phyloP scores from a whole-genome alignment of 1,139 yeast species.

The Saccharomyces hybrid region DNA sequence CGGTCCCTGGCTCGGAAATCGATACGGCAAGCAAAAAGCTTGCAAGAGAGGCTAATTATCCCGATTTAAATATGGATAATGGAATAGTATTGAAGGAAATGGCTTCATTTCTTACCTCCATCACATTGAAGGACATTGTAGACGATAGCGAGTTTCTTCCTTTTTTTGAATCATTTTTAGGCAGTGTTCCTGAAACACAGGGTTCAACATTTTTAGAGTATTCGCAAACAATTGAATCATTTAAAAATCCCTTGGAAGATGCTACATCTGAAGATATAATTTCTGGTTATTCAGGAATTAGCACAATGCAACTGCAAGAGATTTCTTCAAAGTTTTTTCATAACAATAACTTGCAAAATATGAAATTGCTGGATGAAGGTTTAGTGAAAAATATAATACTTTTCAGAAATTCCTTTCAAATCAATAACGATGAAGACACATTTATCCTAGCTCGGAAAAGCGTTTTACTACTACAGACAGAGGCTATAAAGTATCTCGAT shows the following conservation, averaged over 20 bases:
- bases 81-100: constrained; percentile 11
- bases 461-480: constrained; percentile 49
- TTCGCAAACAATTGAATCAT: constrained; percentile 59
- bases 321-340: constrained; percentile 12
- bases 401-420: constrained; percentile 4
- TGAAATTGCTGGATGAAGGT: constrained; percentile 15
- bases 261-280: constrained; percentile 28
- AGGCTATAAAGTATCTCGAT: constrained; percentile 43
- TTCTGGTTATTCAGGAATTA: constrained; percentile 10
- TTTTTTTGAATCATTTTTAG: constrained; percentile 17
- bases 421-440: constrained; percentile 6
- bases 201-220: constrained; percentile 38
- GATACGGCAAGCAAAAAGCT: not conserved
- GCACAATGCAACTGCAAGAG: constrained; percentile 9
- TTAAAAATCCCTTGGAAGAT: constrained; percentile 67
- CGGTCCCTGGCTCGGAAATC: constrained; percentile 8
- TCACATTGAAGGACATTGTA: constrained; percentile 16
- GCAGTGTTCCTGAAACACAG: constrained; percentile 5
- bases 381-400: constrained; percentile 14
- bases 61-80: constrained; percentile 7
- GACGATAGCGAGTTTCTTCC: constrained; percentile 12
- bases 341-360: constrained; percentile 8
- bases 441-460: constrained; percentile 44
- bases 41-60: constrained; percentile 35
- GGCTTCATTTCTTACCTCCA: constrained; percentile 11